phyloP scores from a whole-genome alignment of 2,329 filamentous ascomycete genomes.

The Beauveria asiatica region DNA sequence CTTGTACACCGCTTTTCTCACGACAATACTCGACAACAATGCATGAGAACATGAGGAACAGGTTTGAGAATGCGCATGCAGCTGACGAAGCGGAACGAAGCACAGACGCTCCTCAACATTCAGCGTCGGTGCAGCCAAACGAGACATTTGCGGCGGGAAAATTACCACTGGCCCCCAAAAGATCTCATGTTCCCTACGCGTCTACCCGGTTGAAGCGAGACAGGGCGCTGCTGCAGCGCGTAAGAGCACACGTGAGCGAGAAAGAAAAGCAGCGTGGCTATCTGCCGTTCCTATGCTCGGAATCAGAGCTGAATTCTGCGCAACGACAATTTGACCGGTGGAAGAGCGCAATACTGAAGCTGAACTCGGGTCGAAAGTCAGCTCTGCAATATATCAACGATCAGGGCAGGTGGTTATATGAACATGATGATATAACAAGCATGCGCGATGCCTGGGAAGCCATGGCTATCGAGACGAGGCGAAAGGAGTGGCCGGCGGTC shows the following conservation, averaged over 20 bases:
- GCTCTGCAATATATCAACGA: slow-evolving; percentile 17
- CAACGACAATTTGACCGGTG: not conserved
- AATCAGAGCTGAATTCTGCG: not conserved
- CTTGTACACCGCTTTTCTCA: no score
- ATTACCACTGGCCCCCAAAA: not conserved
- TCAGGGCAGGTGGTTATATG: slow-evolving; percentile 23
- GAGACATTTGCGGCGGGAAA: not conserved
- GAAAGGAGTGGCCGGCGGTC: slow-evolving; percentile 22
- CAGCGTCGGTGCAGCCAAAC: not conserved
- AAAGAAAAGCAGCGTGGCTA: not conserved
- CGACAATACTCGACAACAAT: not conserved
- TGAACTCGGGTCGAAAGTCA: not conserved
- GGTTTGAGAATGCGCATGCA: not conserved
- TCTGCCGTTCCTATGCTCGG: not conserved
- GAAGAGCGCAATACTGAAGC: not conserved
- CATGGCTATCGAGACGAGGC: slow-evolving; percentile 19
- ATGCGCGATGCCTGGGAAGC: slow-evolving; percentile 28
- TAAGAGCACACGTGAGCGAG: not conserved
- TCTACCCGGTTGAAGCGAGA: not conserved
- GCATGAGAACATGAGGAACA: not conserved
- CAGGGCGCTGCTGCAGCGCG: not conserved
- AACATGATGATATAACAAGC: slow-evolving; percentile 18
- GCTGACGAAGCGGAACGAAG: not conserved
- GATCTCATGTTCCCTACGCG: not conserved
- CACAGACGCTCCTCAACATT: no score